A percentile compares a stretch with the other conserved stretches of the same genome.
Evolutionary conservation across 2,329 filamentous ascomycete species (phyloP).

Genomic region (Zymoseptoria pseudotritici): DNA sequence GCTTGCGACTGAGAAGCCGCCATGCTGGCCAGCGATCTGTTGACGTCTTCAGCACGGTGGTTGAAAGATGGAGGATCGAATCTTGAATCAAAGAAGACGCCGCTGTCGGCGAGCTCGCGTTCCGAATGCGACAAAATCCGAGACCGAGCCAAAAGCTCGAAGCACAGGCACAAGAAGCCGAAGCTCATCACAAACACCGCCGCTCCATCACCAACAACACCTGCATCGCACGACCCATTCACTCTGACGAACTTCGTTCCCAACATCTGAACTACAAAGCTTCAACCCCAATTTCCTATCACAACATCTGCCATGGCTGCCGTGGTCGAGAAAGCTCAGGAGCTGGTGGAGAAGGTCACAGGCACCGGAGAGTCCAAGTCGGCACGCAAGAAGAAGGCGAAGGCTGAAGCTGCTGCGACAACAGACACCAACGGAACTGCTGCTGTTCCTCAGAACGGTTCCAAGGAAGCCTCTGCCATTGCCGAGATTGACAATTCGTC

Average conservation of each 20-base stretch:
- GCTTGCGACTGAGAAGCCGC: constrained; percentile 42
- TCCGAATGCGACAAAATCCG: too few species aligned
- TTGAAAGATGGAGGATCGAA: background rate
- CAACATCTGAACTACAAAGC: background rate
- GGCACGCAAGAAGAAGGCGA: constrained; percentile 41
- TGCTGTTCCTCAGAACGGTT: constrained; percentile 14
- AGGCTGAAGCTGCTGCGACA: constrained; percentile 26
- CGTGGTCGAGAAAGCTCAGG: constrained; percentile 52
- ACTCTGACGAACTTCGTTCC: background rate
- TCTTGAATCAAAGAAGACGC: background rate
- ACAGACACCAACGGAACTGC: constrained; percentile 14
- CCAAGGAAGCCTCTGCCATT: constrained; percentile 21
- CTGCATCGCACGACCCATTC: background rate
- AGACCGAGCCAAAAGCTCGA: too few species aligned
- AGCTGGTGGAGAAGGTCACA: constrained; percentile 41
- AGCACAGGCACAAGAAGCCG: too few species aligned
- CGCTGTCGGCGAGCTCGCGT: too few species aligned
- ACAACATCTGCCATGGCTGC: constrained; percentile 52
- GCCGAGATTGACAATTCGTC: constrained; percentile 45
- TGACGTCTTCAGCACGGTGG: background rate
- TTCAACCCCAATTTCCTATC: background rate
- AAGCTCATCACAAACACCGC: background rate
- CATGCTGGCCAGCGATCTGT: constrained; percentile 5
- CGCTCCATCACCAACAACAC: background rate
- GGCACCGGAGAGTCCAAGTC: constrained; percentile 50